Percentiles rank a stretch among this genome's conserved stretches.
These are phyloP conservation scores for Suhomyces coccinellae DNA, from an alignment of 1,139 yeast species.

Conservation along the genomic window DNA sequence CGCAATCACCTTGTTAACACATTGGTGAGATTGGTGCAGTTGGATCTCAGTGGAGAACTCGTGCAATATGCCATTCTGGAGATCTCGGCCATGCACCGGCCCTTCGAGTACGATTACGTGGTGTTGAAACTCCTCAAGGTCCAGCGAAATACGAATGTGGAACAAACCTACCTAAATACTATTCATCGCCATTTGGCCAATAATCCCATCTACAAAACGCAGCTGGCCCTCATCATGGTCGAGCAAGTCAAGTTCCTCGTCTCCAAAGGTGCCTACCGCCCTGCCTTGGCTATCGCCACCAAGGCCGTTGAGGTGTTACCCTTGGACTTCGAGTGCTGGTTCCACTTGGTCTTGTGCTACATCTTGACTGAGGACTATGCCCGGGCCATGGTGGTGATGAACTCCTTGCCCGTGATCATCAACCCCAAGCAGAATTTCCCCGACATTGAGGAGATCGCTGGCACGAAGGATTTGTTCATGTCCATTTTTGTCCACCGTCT, in stretches of 20 bases:
- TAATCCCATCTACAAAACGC: constrained; percentile 27
- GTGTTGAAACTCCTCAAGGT: constrained; percentile 31
- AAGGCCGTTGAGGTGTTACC: constrained; percentile 37
- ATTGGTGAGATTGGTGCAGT: constrained; percentile 24
- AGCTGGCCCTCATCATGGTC: constrained; percentile 36
- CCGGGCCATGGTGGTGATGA: constrained; percentile 36
- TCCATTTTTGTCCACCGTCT: constrained; percentile 28
- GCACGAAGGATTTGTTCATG: constrained; percentile 33
- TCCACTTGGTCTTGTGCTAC: constrained; percentile 35
- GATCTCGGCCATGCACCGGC: constrained; percentile 19
- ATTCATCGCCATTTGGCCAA: constrained; percentile 26
- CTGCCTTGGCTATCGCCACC: constrained; percentile 35
- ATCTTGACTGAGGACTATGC: constrained; percentile 31
- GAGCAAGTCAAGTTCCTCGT: constrained; percentile 44
- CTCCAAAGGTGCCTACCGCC: constrained; percentile 26
- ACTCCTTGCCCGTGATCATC: constrained; percentile 35
- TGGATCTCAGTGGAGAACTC: constrained; percentile 20
- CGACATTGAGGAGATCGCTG: constrained; percentile 26
- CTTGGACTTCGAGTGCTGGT: constrained; percentile 47
- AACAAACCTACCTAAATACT: constrained; percentile 26
- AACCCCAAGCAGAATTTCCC: constrained; percentile 15
- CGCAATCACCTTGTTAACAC: constrained; percentile 38
- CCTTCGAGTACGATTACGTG: constrained; percentile 32
- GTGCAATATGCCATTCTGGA: constrained; percentile 25
- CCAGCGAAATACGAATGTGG: constrained; percentile 29